phyloP scores from a whole-genome alignment of 2,329 filamentous ascomycete genomes.

The Thelonectria discophora region DNA sequence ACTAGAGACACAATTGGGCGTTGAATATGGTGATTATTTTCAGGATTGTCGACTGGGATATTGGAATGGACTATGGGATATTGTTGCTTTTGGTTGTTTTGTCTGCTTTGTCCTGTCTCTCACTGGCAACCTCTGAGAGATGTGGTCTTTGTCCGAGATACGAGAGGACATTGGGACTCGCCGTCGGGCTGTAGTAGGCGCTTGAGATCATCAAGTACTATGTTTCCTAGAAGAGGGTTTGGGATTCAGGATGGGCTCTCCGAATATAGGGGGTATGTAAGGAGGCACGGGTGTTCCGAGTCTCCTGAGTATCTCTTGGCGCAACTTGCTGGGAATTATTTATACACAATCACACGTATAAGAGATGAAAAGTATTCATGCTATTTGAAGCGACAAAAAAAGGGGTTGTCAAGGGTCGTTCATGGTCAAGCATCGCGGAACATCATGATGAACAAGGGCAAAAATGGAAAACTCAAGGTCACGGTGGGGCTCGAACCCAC shows the following conservation, averaged over 20 bases:
- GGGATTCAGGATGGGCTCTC: constrained; percentile 16
- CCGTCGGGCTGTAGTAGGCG: neutral
- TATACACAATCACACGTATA: neutral
- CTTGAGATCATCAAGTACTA: neutral
- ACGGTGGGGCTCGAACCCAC: constrained; percentile 45
- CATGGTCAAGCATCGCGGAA: too few relatives aligned
- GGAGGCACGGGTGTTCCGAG: neutral
- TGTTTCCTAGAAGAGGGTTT: neutral
- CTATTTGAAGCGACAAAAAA: neutral
- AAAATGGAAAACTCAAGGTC: constrained; percentile 12
- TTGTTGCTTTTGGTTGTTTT: constrained; percentile 11
- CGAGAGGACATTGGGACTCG: too few relatives aligned
- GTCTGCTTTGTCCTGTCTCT: neutral
- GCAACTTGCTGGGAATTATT: neutral
- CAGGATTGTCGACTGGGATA: constrained; percentile 15
- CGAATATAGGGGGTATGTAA: constrained; percentile 6
- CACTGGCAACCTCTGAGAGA: neutral
- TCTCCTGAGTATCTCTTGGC: neutral
- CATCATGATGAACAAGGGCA: neutral
- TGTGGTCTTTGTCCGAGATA: neutral
- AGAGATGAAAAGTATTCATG: too few relatives aligned
- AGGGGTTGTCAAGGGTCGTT: neutral
- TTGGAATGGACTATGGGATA: constrained; percentile 16
- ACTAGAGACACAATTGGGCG: constrained; percentile 37
- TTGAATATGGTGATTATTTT: constrained; percentile 8